These are phyloP conservation scores for Mitragyna speciosa DNA, from an alignment of 257 asterid genomes.

Conservation along the genomic window DNA sequence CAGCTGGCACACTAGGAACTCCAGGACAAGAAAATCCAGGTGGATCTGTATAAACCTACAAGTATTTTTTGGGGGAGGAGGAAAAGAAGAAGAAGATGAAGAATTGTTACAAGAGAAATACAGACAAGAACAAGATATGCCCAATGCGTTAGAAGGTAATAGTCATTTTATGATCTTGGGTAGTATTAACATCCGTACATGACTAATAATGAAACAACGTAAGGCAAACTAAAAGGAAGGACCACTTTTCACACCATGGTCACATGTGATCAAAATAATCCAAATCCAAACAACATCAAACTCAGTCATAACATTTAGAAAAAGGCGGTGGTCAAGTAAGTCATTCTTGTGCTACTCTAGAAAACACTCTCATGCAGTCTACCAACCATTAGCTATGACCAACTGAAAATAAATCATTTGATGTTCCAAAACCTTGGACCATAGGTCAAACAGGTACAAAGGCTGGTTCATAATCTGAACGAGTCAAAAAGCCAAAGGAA, in stretches of 20 bases:
- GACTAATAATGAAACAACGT: neutral
- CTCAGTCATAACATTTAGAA: too few species aligned
- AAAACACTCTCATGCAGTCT: neutral
- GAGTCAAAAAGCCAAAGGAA: neutral
- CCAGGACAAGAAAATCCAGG: conserved; percentile 95
- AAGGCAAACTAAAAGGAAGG: neutral
- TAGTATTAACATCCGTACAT: too few species aligned
- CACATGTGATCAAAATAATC: neutral
- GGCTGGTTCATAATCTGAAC: neutral
- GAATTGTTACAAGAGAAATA: neutral
- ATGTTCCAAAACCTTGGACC: neutral
- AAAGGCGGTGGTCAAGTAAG: neutral
- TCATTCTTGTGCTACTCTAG: neutral
- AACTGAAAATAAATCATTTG: neutral
- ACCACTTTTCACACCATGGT: neutral
- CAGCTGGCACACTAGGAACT: conserved; percentile 75
- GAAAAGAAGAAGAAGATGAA: too few species aligned
- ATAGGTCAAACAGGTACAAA: neutral
- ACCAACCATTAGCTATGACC: neutral
- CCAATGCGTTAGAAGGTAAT: neutral
- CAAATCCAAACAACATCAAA: neutral
- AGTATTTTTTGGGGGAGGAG: conserved; percentile 17
- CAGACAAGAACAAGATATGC: neutral
- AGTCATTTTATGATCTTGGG: neutral
- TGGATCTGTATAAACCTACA: conserved; percentile 56